Base-by-base conservation (phyloP, 1,284 basidiomycete species). In the Pyrrhoderma lamaoense region DNA sequence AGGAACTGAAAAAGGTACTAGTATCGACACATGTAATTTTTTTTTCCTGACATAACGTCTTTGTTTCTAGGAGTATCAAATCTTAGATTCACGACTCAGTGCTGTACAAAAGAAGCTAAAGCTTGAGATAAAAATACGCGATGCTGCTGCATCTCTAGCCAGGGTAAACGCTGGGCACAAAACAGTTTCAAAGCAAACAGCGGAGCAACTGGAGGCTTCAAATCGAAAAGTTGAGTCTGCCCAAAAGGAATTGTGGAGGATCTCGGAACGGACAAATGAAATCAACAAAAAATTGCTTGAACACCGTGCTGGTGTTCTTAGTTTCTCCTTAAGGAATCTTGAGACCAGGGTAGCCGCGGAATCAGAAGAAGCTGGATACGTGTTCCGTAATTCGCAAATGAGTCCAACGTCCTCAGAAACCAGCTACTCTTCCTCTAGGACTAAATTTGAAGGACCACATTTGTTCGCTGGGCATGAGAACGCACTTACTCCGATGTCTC, bases 1-100 rank as follows among this genome's bases (percentile, higher is more conserved):
- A 94, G 58, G 85, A 87, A 47, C 77, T 93, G 59, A 93, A 92
- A 72, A 90, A 89, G 79, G 90, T 89, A 58, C 45, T 31, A 31
- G 11, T 5, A 31, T 31, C 11, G 27, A 11, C 68, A 14, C 55
- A 42, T 56, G n/a, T 14, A 5, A 40, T 40, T 7, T 7, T 31
- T 31, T 35, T 19, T 54, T 48, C 4, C 21, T 34, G 40, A 1
- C 39, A 40, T 40, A 25, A 37, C 34, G 16, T 23, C 19, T 18
- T 11, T 18, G 19, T 42, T 47, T 46, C 13, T 52, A 90, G 87
- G 87, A 90, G 65, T 70, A 86, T 57, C 77, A 81, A 65, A 66
- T 80, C 38, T 74, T 89, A 34, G 69, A 74, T 25, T 75, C 82
- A 8, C 76, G 85, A 27, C 67, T 81, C 14, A 72, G 68, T 36